Evolutionary conservation across 225 moss, liverwort and hornwort species (phyloP).

Genomic region (Straminergon stramineum): DNA sequence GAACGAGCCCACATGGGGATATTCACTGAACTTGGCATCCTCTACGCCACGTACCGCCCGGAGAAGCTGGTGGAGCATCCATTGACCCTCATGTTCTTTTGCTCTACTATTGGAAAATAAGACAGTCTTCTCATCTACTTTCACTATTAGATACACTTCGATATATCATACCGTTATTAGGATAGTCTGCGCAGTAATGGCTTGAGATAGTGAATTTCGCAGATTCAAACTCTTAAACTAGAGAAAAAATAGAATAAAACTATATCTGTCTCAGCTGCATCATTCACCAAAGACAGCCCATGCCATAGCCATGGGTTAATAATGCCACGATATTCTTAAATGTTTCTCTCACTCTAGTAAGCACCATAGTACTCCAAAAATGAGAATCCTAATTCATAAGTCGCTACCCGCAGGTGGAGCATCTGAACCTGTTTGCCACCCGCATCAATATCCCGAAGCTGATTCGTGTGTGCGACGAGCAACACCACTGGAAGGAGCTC

Average conservation of each 20-base stretch:
- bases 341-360: not conserved
- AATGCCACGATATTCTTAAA: not conserved
- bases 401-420: conserved; percentile 47
- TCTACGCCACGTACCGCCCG: conserved; percentile 71
- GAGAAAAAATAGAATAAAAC: not conserved
- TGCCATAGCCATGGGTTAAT: not conserved
- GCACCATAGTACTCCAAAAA: not conserved
- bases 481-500: conserved; percentile 96
- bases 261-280: not conserved
- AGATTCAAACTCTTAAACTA: not conserved
- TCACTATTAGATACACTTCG: not conserved
- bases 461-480: conserved; percentile 84
- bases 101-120: not conserved
- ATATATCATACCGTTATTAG: too few relatives aligned
- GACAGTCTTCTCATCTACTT: not conserved
- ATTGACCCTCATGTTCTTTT: not conserved
- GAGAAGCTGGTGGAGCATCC: conserved; percentile 82
- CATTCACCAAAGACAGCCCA: not conserved
- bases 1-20: conserved; percentile 98
- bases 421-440: conserved; percentile 68
- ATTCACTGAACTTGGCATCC: conserved; percentile 80
- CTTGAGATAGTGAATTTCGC: not conserved
- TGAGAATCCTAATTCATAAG: not conserved
- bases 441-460: conserved; percentile 89
- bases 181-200: too few relatives aligned